Base-by-base conservation (phyloP, 495 filamentous ascomycete genomes). In the Annulohypoxylon moriforme region DNA sequence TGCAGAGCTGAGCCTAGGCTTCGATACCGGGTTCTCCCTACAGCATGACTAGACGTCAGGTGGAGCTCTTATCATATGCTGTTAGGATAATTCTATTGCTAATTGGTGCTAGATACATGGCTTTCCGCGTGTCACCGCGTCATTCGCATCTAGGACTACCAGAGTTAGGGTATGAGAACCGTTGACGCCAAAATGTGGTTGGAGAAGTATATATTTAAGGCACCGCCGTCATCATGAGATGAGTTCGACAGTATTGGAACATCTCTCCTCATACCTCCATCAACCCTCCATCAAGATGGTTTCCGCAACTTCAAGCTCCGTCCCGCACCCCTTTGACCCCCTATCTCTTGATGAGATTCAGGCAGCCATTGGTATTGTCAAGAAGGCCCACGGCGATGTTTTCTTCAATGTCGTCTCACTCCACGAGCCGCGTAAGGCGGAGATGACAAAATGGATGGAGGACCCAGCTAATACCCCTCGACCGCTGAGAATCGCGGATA, bases 341-440 rank as follows among this genome's bases (percentile, higher is more conserved):
- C 89, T 98, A 50, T 86, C 88, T 14, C 86, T 87, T 0, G 73
- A 82, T 4, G 94, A 98, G 76, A 97, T 98, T 69, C 92, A 93
- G 75, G 81, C 85, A 6, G 89, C 89, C 8, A 91, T 95, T 58
- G 77, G 85, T 1, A 81, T 94, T 38, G 82, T 97, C 62, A 89
- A 89, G 42, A 88, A 90, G 67, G 88, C 91, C 62, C 84, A 97
- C 81, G 90, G 88, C 57, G 75, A 84, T 29, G 85, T 97, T 47
- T 88, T 88, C 76, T 97, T 94, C 87, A 97, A 98, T 83, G 92
- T 94, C 3, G 89, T 97, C 59, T 91, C 93, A n/a, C 81, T 97
- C 9, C 92, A 88, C 53, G 95, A 97, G 83, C 94, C 94, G 14
- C 89, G 89, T 70, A 97, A 97, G 85, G 89, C 85, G 29, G 89